Evolutionary conservation across 129 eudicot species (phyloP).

Genomic region (Solidago caesia): DNA sequence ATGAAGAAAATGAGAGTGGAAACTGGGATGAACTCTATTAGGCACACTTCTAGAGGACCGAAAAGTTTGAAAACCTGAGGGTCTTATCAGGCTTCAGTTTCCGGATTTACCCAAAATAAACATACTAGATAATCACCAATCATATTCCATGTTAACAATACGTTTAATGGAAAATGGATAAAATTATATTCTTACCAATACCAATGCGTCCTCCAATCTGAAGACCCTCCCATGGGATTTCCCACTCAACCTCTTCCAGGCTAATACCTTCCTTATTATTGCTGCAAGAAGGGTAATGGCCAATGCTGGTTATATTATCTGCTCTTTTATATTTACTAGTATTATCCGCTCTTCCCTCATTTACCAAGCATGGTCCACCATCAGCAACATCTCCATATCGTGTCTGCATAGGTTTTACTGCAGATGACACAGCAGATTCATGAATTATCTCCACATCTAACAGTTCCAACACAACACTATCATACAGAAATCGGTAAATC

Average conservation of each 20-base stretch:
- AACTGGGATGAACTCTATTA: neutral
- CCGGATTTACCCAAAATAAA: neutral
- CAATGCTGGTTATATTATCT: slow-evolving; percentile 24
- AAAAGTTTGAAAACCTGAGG: neutral
- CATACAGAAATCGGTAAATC: slow-evolving; percentile 25
- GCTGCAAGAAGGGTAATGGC: slow-evolving; percentile 29
- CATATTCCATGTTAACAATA: neutral
- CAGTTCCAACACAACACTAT: slow-evolving; percentile 8
- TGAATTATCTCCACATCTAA: slow-evolving; percentile 8
- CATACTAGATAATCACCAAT: neutral
- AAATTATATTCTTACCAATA: slow-evolving; percentile 55
- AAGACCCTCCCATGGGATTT: slow-evolving; percentile 92
- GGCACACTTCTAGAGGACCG: neutral
- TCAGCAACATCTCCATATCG: slow-evolving; percentile 22
- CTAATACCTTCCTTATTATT: slow-evolving; percentile 43
- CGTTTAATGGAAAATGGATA: neutral
- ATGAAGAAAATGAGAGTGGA: neutral
- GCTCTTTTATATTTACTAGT: slow-evolving; percentile 13
- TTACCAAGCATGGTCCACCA: slow-evolving; percentile 21
- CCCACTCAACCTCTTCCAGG: slow-evolving; percentile 79
- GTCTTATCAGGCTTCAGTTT: neutral
- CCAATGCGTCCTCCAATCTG: slow-evolving; percentile 93
- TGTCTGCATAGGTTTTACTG: slow-evolving; percentile 26
- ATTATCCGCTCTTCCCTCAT: slow-evolving; percentile 21
- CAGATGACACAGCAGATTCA: slow-evolving; percentile 16